Percentiles rank a stretch among this genome's conserved stretches.
Conservation (phyloP, 345 rosid genomes). For the Abelmoschus esculentus region DNA sequence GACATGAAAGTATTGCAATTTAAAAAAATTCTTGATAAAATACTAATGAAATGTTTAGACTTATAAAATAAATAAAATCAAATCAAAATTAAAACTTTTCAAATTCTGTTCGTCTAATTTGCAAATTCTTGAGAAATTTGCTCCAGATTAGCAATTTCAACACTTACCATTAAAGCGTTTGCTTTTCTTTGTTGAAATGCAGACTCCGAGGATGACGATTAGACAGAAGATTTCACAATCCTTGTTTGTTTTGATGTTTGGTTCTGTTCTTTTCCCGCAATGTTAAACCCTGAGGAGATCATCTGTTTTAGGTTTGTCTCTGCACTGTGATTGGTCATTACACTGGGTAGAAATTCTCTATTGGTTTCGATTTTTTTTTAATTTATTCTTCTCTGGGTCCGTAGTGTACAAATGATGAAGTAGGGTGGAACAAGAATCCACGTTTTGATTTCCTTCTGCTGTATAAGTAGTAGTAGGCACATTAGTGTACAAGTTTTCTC, state of each 20-base stretch:
- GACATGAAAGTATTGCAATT: too few relatives aligned
- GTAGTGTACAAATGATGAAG: conserved; percentile 16
- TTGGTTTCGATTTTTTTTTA: conserved; percentile 8
- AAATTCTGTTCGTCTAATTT: background rate
- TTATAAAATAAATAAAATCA: background rate
- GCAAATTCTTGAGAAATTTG: background rate
- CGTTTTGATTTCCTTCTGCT: conserved; percentile 20
- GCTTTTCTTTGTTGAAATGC: conserved; percentile 22
- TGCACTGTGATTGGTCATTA: conserved; percentile 12
- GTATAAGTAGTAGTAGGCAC: conserved; percentile 30
- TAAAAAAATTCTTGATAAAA: background rate
- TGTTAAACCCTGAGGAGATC: conserved; percentile 15
- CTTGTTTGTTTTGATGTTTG: background rate
- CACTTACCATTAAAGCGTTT: background rate
- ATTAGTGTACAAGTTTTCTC: conserved; percentile 25
- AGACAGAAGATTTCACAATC: conserved; percentile 24
- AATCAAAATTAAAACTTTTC: background rate
- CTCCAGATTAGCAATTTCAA: background rate
- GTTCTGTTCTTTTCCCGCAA: conserved; percentile 2
- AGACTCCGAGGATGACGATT: conserved; percentile 96
- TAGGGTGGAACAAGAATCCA: conserved; percentile 15
- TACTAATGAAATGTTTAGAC: background rate
- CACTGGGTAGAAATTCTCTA: conserved; percentile 13
- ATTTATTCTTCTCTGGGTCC: conserved; percentile 2
- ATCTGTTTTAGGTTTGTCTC: conserved; percentile 13